phyloP scores from a whole-genome alignment of 208 protist species.

The Leishmania guyanensis region DNA sequence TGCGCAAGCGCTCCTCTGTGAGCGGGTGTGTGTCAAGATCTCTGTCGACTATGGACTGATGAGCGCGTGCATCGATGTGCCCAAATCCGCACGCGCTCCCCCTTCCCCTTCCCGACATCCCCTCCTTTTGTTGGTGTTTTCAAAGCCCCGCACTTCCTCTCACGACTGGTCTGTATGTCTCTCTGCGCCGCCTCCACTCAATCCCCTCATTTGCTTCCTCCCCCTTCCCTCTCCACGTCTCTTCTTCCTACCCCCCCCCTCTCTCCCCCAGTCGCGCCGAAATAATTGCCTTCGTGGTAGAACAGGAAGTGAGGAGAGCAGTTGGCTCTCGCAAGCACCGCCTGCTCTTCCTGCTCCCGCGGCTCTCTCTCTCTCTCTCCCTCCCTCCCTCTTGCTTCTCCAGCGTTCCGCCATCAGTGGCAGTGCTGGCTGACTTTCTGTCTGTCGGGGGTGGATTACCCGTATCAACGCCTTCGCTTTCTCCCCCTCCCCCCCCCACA shows the following conservation, averaged over 20 bases:
- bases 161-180: neutral
- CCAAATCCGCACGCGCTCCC: neutral
- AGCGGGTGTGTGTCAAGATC: neutral
- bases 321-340: constrained; percentile 3
- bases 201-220: neutral
- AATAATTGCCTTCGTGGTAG: neutral
- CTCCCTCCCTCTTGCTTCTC: constrained; percentile 5
- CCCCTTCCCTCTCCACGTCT: neutral
- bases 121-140: neutral
- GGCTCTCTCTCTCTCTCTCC: neutral
- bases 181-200: neutral
- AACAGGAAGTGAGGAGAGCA: neutral
- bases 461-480: neutral
- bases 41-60: neutral
- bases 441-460: neutral
- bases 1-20: neutral
- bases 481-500: neutral
- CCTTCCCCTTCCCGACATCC: neutral
- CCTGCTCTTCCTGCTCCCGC: constrained; percentile 1
- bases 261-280: neutral
- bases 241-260: neutral
- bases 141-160: neutral
- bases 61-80: neutral
- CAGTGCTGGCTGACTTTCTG: neutral
- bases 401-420: neutral